phyloP scores from a whole-genome alignment of 345 rosid species.

The Psidium friedrichsthalianum region DNA sequence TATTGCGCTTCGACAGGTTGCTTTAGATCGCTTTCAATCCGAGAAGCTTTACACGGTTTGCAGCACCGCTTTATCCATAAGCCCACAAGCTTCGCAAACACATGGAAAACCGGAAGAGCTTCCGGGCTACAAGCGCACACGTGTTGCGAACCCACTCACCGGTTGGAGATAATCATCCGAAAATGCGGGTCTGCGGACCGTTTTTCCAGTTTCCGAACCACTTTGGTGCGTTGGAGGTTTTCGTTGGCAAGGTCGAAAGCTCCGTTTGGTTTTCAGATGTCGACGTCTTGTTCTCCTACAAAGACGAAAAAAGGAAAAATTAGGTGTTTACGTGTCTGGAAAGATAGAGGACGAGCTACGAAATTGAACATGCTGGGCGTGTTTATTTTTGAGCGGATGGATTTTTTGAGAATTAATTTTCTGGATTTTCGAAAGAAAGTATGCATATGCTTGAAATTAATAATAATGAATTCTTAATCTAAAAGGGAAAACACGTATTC shows the following conservation, averaged over 20 bases:
- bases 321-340: neutral
- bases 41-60: neutral
- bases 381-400: no score
- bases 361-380: neutral
- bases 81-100: neutral
- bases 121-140: neutral
- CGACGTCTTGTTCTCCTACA: neutral
- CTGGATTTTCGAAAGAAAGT: no score
- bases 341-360: neutral
- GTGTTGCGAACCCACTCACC: neutral
- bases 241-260: neutral
- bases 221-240: neutral
- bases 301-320: neutral
- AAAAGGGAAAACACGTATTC: neutral
- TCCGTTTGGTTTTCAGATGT: neutral
- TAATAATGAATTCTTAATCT: no score
- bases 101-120: neutral
- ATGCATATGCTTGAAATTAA: no score
- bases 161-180: neutral
- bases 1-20: neutral
- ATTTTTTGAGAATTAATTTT: no score
- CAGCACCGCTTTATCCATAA: neutral
- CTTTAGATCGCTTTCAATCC: neutral
- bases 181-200: neutral
- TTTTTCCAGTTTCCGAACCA: neutral